Conservation (phyloP, 257 asterid genomes). For the Fraxinus cuspidata region DNA sequence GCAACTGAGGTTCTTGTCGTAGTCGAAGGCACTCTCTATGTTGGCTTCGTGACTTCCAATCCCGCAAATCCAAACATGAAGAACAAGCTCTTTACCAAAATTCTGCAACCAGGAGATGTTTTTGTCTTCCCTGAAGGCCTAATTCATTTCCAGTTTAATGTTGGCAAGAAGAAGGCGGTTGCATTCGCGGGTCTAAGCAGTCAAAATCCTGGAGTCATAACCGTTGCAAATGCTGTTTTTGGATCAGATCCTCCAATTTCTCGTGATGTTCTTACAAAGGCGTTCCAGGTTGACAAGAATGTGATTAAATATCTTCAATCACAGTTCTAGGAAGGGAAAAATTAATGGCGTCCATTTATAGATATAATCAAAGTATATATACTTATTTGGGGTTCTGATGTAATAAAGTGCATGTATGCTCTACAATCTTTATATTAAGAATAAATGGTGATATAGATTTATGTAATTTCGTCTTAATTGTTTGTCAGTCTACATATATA, state of each 20-base stretch:
- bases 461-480: too few relatives aligned
- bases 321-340: neutral
- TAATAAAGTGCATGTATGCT: too few relatives aligned
- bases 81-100: neutral
- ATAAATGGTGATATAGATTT: too few relatives aligned
- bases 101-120: neutral
- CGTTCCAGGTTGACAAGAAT: slow-evolving; percentile 21
- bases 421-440: too few relatives aligned
- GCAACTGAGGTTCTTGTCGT: slow-evolving; percentile 6
- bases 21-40: slow-evolving; percentile 16
- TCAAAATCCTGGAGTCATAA: slow-evolving; percentile 29
- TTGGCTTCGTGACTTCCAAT: neutral
- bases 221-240: slow-evolving; percentile 22
- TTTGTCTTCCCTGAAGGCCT: neutral
- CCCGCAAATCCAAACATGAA: neutral
- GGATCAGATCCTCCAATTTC: slow-evolving; percentile 20
- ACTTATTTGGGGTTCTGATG: too few relatives aligned
- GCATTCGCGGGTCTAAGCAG: slow-evolving; percentile 27
- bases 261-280: slow-evolving; percentile 17
- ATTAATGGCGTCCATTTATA: too few relatives aligned
- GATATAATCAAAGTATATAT: too few relatives aligned
- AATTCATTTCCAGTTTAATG: neutral
- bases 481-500: too few relatives aligned
- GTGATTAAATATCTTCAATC: slow-evolving; percentile 3
- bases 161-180: slow-evolving; percentile 4